A percentile compares a stretch with the other conserved stretches of the same genome.
Evolutionary conservation across 2,329 filamentous ascomycete species (phyloP).

Genomic region (Beauveria australis): DNA sequence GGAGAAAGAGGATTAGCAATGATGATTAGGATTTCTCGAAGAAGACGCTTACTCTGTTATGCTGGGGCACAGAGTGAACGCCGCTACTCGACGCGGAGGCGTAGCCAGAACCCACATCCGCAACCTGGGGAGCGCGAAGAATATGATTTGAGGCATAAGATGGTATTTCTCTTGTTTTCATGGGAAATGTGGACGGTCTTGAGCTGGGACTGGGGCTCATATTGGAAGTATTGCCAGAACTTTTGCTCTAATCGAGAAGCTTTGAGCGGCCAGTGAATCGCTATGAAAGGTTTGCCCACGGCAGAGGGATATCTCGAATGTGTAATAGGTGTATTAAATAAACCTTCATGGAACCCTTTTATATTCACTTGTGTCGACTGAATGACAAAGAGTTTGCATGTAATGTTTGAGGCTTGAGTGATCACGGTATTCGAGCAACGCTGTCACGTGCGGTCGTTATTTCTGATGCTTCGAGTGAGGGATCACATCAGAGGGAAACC

Average conservation of each 20-base stretch:
- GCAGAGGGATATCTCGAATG: not conserved
- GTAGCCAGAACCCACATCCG: not conserved
- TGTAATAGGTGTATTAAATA: not conserved
- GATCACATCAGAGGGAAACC: not conserved
- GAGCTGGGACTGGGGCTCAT: not conserved
- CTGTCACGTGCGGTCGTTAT: not conserved
- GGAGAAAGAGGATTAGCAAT: not conserved
- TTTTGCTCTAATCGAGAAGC: not conserved
- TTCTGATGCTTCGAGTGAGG: not conserved
- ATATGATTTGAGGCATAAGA: constrained; percentile 5
- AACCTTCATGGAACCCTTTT: not conserved
- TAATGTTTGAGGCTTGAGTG: not conserved
- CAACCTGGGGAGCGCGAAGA: not conserved
- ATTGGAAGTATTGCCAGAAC: not conserved
- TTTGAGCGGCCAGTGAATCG: not conserved
- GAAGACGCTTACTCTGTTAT: not conserved
- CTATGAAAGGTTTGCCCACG: not conserved
- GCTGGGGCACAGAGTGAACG: not conserved
- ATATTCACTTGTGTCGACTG: too few species aligned
- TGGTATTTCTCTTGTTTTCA: constrained; percentile 7
- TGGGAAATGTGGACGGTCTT: not conserved
- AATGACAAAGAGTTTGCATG: not conserved
- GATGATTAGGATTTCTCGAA: not conserved
- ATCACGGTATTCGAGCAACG: not conserved
- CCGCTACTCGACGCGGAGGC: not conserved